A percentile compares a stretch with the other conserved stretches of the same genome.
Conservation (phyloP, 768 basidiomycete species). For the Termitomyces sp. region DNA sequence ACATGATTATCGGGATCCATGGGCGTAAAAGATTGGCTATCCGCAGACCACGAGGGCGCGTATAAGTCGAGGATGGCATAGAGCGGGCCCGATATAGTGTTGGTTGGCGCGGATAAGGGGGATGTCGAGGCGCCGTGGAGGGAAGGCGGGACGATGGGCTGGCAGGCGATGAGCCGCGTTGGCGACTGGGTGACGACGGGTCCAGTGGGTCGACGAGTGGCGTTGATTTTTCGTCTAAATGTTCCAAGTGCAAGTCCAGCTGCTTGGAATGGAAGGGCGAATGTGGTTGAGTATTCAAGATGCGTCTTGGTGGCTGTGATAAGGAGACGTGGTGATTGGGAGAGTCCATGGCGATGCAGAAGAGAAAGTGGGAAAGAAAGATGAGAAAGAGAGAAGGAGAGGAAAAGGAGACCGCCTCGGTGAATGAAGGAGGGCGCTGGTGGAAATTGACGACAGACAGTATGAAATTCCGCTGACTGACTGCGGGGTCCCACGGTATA, state of each 20-base stretch:
- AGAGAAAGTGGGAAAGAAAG: slow-evolving; percentile 17
- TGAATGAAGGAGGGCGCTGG: slow-evolving; percentile 10
- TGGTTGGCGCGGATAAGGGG: slow-evolving; percentile 16
- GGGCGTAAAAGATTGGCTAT: slow-evolving; percentile 59
- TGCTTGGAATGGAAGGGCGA: slow-evolving; percentile 31
- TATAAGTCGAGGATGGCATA: slow-evolving; percentile 25
- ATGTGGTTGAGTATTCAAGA: slow-evolving; percentile 21
- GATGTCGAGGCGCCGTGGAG: slow-evolving; percentile 6
- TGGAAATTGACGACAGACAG: slow-evolving; percentile 3
- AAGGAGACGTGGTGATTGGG: slow-evolving; percentile 25
- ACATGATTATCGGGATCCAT: slow-evolving; percentile 75
- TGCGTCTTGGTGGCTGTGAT: slow-evolving; percentile 21
- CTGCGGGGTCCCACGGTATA: slow-evolving; percentile 14
- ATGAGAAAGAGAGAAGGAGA: slow-evolving; percentile 2
- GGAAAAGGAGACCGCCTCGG: slow-evolving; percentile 14
- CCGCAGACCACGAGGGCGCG: slow-evolving; percentile 44
- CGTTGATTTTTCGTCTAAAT: slow-evolving; percentile 23
- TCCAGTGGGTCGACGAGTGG: slow-evolving; percentile 19
- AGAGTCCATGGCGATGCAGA: slow-evolving; percentile 27
- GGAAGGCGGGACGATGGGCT: slow-evolving; percentile 1
- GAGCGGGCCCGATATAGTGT: slow-evolving; percentile 14
- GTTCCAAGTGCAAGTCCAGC: slow-evolving; percentile 10
- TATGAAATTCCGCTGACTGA: neutral
- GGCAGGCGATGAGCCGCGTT: slow-evolving; percentile 4
- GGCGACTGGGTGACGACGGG: slow-evolving; percentile 7